A percentile compares a stretch with the other conserved stretches of the same genome.
These are phyloP conservation scores for Colletotrichum melonis DNA, from an alignment of 2,329 filamentous ascomycete species.

Conservation along the genomic window DNA sequence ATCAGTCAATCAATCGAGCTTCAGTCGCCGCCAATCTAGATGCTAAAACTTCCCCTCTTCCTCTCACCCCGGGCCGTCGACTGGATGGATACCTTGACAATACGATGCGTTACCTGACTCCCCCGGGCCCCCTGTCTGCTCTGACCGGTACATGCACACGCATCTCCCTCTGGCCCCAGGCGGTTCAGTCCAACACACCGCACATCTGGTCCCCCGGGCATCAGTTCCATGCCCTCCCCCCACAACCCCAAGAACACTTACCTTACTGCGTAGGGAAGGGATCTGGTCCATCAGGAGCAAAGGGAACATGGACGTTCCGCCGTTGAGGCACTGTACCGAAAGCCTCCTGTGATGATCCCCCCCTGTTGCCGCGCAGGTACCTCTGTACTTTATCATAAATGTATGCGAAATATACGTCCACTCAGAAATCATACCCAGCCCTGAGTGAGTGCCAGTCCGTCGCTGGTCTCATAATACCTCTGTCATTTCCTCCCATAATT, in stretches of 20 bases:
- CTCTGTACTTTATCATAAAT: conserved; percentile 16
- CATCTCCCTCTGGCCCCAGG: conserved; percentile 20
- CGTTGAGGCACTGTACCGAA: conserved; percentile 27
- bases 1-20: conserved; percentile 28
- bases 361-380: conserved; percentile 26
- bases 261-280: conserved; percentile 2
- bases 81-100: conserved; percentile 32
- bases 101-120: conserved; percentile 33
- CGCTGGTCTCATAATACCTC: conserved; percentile 32
- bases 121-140: conserved; percentile 17
- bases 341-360: background rate
- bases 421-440: conserved; percentile 25
- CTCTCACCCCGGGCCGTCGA: conserved; percentile 21
- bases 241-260: conserved; percentile 20
- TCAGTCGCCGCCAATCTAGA: conserved; percentile 29
- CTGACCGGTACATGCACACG: conserved; percentile 34
- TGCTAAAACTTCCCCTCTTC: conserved; percentile 20
- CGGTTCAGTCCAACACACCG: conserved; percentile 37
- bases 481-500: conserved; percentile 27
- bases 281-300: conserved; percentile 35
- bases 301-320: conserved; percentile 24
- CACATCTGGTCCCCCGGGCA: conserved; percentile 35
- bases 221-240: conserved; percentile 5
- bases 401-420: conserved; percentile 5
- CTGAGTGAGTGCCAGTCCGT: conserved; percentile 16